Evolutionary conservation across 768 basidiomycete genomes (phyloP), one percentile per base, ranked within the genome.

Genomic region (Mycena amicta): DNA sequence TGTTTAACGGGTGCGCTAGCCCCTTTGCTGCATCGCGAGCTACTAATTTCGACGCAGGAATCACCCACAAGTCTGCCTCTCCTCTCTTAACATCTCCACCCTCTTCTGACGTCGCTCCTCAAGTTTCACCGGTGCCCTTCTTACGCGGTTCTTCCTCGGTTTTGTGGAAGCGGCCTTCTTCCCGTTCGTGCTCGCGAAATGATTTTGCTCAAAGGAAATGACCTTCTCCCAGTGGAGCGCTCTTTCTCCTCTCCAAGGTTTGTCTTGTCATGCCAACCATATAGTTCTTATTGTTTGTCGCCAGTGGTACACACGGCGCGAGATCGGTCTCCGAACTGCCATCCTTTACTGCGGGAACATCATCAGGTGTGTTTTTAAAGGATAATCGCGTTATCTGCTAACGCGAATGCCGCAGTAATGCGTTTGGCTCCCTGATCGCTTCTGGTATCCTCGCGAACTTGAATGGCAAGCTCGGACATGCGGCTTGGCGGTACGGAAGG

Each of bases 351-450:
- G 87, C 63, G 93, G 93, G 5, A 88, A 82, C 66, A 79, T 95
- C 23, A 86, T 93, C 59, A 88, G 87, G 60, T 56, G 30, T 23
- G 5, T 25, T 12, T n/a, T n/a, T n/a, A n/a, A n/a, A n/a, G n/a
- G n/a, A n/a, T n/a, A n/a, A n/a, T n/a, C n/a, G n/a, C n/a, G n/a
- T n/a, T n/a, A n/a, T n/a, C n/a, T n/a, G n/a, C n/a, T n/a, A n/a
- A n/a, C n/a, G n/a, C n/a, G n/a, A n/a, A n/a, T n/a, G n/a, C n/a
- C n/a, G n/a, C 43, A 45, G 30, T 50, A 95, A 94, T 72, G 93
- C 91, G 0, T 93, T 95, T 66, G 92, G 93, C 1, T 80, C 90
- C 2, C 76, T 95, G 16, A 83, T 95, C 53, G 92, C 92, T 5
- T 90, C 90, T 27, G 90, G 83, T 0, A 90, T 95, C 52, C 78